Conservation (phyloP, 1,139 yeast species). For the Pneumocystis sp. region DNA sequence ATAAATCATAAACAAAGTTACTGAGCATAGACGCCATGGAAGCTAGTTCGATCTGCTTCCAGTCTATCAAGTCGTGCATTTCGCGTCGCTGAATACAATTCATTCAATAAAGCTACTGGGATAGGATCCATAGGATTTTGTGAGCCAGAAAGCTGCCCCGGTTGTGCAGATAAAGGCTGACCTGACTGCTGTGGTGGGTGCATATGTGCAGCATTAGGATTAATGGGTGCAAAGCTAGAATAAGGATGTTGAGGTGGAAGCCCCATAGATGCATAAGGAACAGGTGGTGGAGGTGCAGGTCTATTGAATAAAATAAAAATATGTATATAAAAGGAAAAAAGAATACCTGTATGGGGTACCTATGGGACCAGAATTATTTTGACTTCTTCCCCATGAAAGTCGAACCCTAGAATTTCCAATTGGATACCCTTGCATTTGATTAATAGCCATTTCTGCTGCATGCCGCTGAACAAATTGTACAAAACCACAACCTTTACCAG, state of each 20-base stretch:
- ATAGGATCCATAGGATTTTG: conserved; percentile 27
- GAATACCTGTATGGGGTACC: conserved; percentile 20
- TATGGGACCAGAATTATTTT: conserved; percentile 21
- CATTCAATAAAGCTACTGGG: conserved; percentile 32
- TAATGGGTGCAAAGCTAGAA: conserved; percentile 28
- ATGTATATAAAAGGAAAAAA: not conserved
- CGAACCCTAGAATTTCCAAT: conserved; percentile 76
- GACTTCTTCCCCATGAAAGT: conserved; percentile 74
- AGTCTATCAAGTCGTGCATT: conserved; percentile 36
- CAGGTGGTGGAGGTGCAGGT: conserved; percentile 23
- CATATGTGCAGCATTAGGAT: conserved; percentile 24
- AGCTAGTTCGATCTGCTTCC: conserved; percentile 32
- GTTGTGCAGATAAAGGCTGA: conserved; percentile 9
- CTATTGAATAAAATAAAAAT: conserved; percentile 8
- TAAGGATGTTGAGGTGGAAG: conserved; percentile 23
- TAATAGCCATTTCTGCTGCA: conserved; percentile 80
- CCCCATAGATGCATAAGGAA: conserved; percentile 25
- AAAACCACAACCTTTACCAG: conserved; percentile 89
- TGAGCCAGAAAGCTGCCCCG: conserved; percentile 13
- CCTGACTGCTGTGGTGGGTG: conserved; percentile 15
- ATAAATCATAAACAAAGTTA: conserved; percentile 13
- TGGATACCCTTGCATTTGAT: conserved; percentile 83
- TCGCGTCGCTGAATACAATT: conserved; percentile 33
- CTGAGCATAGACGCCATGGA: conserved; percentile 29
- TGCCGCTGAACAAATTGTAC: conserved; percentile 65